These are phyloP conservation scores for Penicillium palitans DNA, from an alignment of 2,329 filamentous ascomycete species.

Conservation along the genomic window DNA sequence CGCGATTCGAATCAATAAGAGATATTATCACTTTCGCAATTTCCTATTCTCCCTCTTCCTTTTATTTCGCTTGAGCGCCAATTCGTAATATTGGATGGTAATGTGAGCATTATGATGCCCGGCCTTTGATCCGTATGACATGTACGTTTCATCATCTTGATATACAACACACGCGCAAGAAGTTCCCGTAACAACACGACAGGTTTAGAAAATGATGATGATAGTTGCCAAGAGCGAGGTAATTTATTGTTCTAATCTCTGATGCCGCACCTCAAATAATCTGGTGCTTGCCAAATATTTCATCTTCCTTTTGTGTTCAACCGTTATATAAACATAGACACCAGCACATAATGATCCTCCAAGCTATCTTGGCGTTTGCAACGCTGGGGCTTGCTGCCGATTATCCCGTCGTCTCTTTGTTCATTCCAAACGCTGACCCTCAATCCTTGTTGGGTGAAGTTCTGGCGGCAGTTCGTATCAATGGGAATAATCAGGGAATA, in stretches of 20 bases:
- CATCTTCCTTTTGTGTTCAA: background rate
- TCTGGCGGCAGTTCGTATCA: conserved; percentile 23
- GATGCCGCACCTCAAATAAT: background rate
- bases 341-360: conserved; percentile 15
- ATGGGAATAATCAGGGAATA: background rate
- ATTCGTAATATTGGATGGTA: background rate
- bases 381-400: conserved; percentile 22
- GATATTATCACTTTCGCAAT: background rate
- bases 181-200: background rate
- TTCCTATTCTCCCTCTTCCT: too few species aligned
- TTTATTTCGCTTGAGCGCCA: too few species aligned
- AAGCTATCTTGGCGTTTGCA: conserved; percentile 19
- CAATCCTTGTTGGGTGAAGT: conserved; percentile 30
- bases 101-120: background rate
- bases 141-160: background rate
- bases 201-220: background rate
- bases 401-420: conserved; percentile 27
- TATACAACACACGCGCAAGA: background rate
- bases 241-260: background rate
- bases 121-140: conserved; percentile 3
- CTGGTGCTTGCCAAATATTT: background rate
- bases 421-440: conserved; percentile 24
- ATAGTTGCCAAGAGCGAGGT: background rate
- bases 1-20: too few species aligned
- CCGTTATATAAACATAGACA: background rate